These are phyloP conservation scores for Intubia oerlemansii DNA, from an alignment of 2,329 filamentous ascomycete species.

Conservation along the genomic window DNA sequence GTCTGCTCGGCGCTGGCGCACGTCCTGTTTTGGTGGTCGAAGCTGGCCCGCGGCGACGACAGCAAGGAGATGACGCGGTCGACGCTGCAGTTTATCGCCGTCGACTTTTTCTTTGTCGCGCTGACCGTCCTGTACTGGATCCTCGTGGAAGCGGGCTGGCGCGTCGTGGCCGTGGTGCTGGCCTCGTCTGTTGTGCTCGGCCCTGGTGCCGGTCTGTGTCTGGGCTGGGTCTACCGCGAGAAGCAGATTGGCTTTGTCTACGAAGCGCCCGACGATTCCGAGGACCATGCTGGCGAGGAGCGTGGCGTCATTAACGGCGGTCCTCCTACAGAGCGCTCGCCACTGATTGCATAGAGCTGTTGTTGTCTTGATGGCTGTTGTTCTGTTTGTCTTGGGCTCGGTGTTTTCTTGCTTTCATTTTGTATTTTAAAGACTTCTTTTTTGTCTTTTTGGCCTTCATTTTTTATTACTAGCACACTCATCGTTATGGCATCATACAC, in stretches of 20 bases:
- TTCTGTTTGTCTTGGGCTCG: too few species aligned
- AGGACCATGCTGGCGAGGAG: background rate
- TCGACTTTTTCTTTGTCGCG: slow-evolving; percentile 22
- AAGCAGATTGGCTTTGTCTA: slow-evolving; percentile 5
- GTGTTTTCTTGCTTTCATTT: too few species aligned
- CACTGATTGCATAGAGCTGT: too few species aligned
- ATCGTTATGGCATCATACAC: too few species aligned
- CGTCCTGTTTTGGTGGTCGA: slow-evolving; percentile 17
- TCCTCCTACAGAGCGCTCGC: too few species aligned
- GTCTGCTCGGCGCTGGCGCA: slow-evolving; percentile 22
- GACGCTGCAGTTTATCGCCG: slow-evolving; percentile 22
- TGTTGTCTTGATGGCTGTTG: too few species aligned
- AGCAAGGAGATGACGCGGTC: slow-evolving; percentile 27
- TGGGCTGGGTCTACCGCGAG: slow-evolving; percentile 15
- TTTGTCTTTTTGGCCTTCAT: too few species aligned
- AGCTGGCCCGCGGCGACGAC: slow-evolving; percentile 18
- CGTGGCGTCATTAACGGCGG: too few species aligned
- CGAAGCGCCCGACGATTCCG: background rate
- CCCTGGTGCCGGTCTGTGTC: slow-evolving; percentile 16
- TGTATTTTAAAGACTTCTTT: too few species aligned
- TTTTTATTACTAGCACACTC: too few species aligned
- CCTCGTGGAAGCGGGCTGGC: slow-evolving; percentile 26
- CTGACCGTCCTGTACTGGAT: slow-evolving; percentile 31
- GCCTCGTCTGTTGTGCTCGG: slow-evolving; percentile 12
- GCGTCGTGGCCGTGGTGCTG: slow-evolving; percentile 11